Conservation (phyloP, 192 early-diverging fungal species). For the Lunasporangiospora selenospora region DNA sequence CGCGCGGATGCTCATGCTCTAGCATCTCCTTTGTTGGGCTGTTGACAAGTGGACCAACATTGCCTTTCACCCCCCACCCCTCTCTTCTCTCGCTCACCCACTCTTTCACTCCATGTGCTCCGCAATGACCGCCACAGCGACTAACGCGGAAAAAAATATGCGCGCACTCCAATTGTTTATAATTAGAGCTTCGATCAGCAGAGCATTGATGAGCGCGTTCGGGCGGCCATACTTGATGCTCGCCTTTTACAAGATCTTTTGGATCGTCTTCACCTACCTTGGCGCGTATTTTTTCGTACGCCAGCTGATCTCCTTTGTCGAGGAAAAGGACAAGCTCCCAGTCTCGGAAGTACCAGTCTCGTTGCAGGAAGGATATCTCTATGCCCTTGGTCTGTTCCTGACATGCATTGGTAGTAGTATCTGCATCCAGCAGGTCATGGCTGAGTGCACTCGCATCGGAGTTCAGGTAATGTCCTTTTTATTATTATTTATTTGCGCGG, state of each 20-base stretch:
- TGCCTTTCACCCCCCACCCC: no score
- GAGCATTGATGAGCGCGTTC: conserved; percentile 65
- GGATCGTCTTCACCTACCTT: conserved; percentile 67
- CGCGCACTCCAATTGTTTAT: conserved; percentile 14
- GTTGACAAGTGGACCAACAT: no score
- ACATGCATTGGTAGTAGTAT: conserved; percentile 51
- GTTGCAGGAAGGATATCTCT: conserved; percentile 51
- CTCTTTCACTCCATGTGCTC: neutral
- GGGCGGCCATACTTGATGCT: conserved; percentile 58
- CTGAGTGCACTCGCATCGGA: conserved; percentile 50
- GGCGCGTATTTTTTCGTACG: conserved; percentile 63
- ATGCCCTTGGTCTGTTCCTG: conserved; percentile 63
- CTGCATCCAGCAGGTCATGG: conserved; percentile 49
- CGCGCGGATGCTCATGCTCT: no score
- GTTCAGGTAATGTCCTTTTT: conserved; percentile 41
- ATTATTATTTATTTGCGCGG: conserved; percentile 33
- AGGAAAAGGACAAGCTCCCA: conserved; percentile 1
- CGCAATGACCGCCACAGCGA: neutral
- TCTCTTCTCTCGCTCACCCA: neutral
- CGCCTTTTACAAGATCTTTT: conserved; percentile 68
- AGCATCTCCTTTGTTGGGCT: no score
- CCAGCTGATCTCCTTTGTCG: conserved; percentile 50
- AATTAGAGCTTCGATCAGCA: conserved; percentile 62
- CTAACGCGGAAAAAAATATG: conserved; percentile 7
- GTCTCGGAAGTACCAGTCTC: neutral